These are phyloP conservation scores for Ceratopteris richardii DNA, from an alignment of 75 land plant species.

Conservation along the genomic window DNA sequence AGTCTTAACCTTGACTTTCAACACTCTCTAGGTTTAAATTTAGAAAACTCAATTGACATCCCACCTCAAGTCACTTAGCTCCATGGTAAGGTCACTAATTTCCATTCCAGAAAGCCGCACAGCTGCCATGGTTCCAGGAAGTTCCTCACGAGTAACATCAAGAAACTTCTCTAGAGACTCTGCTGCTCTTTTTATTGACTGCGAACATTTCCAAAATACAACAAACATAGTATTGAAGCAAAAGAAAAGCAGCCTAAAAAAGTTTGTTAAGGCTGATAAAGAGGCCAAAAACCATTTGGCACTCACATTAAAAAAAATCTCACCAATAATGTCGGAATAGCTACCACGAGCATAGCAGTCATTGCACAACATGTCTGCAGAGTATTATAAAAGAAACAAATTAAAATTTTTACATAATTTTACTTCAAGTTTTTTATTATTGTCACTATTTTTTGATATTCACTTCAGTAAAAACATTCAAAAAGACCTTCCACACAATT, in stretches of 20 bases:
- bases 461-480: too few species aligned
- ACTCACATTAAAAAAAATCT: constrained; percentile 12
- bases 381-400: too few species aligned
- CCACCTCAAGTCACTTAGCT: constrained; percentile 95
- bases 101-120: constrained; percentile 95
- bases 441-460: too few species aligned
- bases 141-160: constrained; percentile 77
- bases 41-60: constrained; percentile 3
- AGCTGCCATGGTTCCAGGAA: constrained; percentile 97
- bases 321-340: constrained; percentile 68
- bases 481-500: too few species aligned
- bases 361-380: constrained; percentile 14
- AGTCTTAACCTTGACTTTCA: too few species aligned
- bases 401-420: too few species aligned
- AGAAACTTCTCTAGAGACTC: constrained; percentile 79
- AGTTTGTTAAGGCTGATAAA: background rate
- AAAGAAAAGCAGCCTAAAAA: background rate
- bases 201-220: background rate
- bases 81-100: constrained; percentile 96
- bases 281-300: background rate
- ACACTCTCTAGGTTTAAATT: too few species aligned
- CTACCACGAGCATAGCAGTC: constrained; percentile 39
- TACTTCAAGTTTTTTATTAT: too few species aligned
- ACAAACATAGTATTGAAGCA: background rate
- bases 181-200: constrained; percentile 89